Evolutionary conservation across 2,329 filamentous ascomycete species (phyloP), one percentile per base, ranked within the genome.

Genomic region (Phialophora verrucosa): DNA sequence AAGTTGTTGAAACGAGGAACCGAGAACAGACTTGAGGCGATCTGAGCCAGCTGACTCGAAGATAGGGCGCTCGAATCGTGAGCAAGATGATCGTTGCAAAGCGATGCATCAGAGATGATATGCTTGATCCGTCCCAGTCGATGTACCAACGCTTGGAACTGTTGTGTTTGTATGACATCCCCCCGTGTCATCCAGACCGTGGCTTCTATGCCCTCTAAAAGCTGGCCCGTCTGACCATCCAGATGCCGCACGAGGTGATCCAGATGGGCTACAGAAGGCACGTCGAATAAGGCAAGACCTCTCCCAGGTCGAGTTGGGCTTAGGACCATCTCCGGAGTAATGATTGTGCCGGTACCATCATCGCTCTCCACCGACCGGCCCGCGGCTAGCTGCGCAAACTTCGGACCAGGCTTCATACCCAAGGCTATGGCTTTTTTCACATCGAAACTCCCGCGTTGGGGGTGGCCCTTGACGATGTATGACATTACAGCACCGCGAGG

Each of bases 251-350:
- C 73, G 60, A 97, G 83, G 5, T 85, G 78, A 12, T 89, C 86
- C 29, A 98, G 80, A 73, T 95, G 93, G 7, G 88, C 86, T 0
- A 76, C 68, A 14, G 88, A 85, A 0, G 92, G 91, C 7, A 99
- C 77, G 72, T 98, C 93, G 49, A 96, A 82, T 7, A 99, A 83
- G 8, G 91, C 90, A 69, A 97, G 83, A 2, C 92, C 93, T 63
- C 83, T 86, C 11, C 93, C 93, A 5, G 85, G 83, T 63, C 88
- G 84, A 2, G 84, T 79, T 11, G 88, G 82, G 1, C 85, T 92
- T 59, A 99, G 75, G 1, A 98, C 93, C 89, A 96, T 95, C 0
- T 95, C 91, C 1, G 94, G 90, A 0, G 90, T 95, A 32, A 99
- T 86, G 0, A 84, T 85, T 6, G 82, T 83, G 29, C 35, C 23